Evolutionary conservation across 768 basidiomycete species (phyloP).

Genomic region (Phlebiopsis gigantea): DNA sequence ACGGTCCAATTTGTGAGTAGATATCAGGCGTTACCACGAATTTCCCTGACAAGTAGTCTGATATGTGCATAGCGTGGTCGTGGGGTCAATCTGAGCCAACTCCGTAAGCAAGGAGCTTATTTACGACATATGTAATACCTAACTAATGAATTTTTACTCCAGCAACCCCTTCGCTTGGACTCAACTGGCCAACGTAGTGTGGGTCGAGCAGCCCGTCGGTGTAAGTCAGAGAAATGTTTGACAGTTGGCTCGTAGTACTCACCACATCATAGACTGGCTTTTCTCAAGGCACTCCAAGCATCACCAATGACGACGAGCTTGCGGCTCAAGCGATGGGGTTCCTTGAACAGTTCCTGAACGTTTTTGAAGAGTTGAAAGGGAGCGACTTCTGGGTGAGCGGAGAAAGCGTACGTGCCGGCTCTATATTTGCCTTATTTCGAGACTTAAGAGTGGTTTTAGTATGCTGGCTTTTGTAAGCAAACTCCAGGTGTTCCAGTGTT

Average conservation of each 20-base stretch:
- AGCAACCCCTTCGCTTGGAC: slow-evolving; percentile 61
- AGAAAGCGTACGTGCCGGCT: slow-evolving; percentile 52
- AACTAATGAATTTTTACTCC: not conserved
- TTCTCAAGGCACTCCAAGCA: slow-evolving; percentile 61
- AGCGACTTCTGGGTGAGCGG: slow-evolving; percentile 68
- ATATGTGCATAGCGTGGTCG: slow-evolving; percentile 39
- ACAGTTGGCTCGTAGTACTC: not conserved
- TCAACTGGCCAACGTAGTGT: slow-evolving; percentile 65
- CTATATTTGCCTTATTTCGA: not conserved
- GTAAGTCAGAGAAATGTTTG: slow-evolving; percentile 11
- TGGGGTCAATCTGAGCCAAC: slow-evolving; percentile 53
- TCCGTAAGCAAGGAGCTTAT: too few relatives aligned
- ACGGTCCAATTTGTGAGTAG: slow-evolving; percentile 47
- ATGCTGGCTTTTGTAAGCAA: slow-evolving; percentile 31
- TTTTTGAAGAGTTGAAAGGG: slow-evolving; percentile 64
- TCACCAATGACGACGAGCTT: slow-evolving; percentile 50
- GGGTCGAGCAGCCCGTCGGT: slow-evolving; percentile 75
- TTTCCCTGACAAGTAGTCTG: not conserved
- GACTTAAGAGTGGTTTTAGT: slow-evolving; percentile 12
- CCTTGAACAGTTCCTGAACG: slow-evolving; percentile 64
- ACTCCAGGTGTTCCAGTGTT: not conserved
- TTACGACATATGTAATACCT: too few relatives aligned
- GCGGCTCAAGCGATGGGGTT: slow-evolving; percentile 49
- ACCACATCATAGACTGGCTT: slow-evolving; percentile 46
- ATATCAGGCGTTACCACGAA: not conserved